Evolutionary conservation across 257 asterid species (phyloP).

Genomic region (Solanum paucissectum): DNA sequence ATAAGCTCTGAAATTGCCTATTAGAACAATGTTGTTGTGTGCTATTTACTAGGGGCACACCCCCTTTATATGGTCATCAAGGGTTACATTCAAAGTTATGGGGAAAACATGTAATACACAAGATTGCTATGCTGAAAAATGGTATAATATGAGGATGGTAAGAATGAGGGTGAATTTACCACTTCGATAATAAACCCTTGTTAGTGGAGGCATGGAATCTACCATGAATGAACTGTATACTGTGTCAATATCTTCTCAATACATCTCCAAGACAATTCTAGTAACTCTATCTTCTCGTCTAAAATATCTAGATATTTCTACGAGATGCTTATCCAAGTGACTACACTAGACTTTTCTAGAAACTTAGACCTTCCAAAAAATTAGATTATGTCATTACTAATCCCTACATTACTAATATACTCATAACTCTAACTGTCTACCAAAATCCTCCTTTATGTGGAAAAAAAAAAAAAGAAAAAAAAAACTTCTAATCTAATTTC

Average conservation of each 20-base stretch:
- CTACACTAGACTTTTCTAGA: not conserved
- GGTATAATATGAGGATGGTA: too few species aligned
- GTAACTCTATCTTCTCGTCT: not conserved
- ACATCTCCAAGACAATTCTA: not conserved
- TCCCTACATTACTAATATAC: too few species aligned
- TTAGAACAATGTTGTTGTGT: not conserved
- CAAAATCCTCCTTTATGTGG: too few species aligned
- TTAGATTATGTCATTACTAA: not conserved
- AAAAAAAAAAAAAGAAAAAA: too few species aligned
- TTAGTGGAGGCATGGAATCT: too few species aligned
- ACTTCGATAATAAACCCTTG: too few species aligned
- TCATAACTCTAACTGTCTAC: not conserved
- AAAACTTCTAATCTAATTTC: not conserved
- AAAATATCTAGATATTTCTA: not conserved
- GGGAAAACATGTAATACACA: not conserved
- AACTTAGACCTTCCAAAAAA: not conserved
- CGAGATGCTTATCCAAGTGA: not conserved
- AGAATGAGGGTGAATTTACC: too few species aligned
- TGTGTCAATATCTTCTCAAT: not conserved
- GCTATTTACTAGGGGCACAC: not conserved
- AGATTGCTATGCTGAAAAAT: too few species aligned
- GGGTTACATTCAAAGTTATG: not conserved
- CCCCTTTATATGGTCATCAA: not conserved
- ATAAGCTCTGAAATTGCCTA: not conserved
- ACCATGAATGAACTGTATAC: not conserved